phyloP scores from a whole-genome alignment of 495 filamentous ascomycete species.

The Penicillium flavigenum region DNA sequence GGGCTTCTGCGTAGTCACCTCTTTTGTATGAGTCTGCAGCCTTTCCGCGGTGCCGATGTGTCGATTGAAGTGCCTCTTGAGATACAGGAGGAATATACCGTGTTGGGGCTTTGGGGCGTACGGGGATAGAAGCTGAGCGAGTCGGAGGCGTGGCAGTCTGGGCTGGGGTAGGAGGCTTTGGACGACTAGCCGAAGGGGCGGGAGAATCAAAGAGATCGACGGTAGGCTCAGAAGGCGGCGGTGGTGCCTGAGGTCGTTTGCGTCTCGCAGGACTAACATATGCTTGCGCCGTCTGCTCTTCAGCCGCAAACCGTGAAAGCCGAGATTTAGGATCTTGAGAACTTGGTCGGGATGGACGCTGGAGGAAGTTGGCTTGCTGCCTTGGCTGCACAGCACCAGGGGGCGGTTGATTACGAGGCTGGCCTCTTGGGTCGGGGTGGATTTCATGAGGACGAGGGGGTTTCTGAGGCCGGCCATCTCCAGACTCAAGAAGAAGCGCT shows the following conservation, averaged over 20 bases:
- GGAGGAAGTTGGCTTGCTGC: slow-evolving; percentile 39
- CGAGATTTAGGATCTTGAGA: slow-evolving; percentile 56
- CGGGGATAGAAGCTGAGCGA: slow-evolving; percentile 36
- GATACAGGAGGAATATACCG: slow-evolving; percentile 70
- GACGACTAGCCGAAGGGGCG: slow-evolving; percentile 30
- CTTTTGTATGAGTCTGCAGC: slow-evolving; percentile 89
- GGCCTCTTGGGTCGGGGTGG: slow-evolving; percentile 23
- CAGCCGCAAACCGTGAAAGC: slow-evolving; percentile 66
- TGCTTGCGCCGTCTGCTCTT: slow-evolving; percentile 79
- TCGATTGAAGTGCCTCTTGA: slow-evolving; percentile 64
- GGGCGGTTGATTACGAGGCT: slow-evolving; percentile 47
- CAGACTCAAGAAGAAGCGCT: slow-evolving; percentile 81
- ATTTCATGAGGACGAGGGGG: slow-evolving; percentile 33
- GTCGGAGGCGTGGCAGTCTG: slow-evolving; percentile 29
- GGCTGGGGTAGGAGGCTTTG: slow-evolving; percentile 33
- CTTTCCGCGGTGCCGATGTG: slow-evolving; percentile 69
- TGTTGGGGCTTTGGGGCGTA: slow-evolving; percentile 52
- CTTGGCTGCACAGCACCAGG: slow-evolving; percentile 29
- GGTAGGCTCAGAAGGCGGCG: slow-evolving; percentile 44
- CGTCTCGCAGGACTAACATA: slow-evolving; percentile 89
- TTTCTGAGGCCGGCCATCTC: slow-evolving; percentile 44
- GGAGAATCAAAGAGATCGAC: slow-evolving; percentile 59
- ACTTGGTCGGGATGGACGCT: slow-evolving; percentile 43
- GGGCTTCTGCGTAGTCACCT: slow-evolving; percentile 85
- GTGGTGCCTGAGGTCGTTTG: slow-evolving; percentile 58